Conservation (phyloP, 768 basidiomycete species). For the Trametes maxima region DNA sequence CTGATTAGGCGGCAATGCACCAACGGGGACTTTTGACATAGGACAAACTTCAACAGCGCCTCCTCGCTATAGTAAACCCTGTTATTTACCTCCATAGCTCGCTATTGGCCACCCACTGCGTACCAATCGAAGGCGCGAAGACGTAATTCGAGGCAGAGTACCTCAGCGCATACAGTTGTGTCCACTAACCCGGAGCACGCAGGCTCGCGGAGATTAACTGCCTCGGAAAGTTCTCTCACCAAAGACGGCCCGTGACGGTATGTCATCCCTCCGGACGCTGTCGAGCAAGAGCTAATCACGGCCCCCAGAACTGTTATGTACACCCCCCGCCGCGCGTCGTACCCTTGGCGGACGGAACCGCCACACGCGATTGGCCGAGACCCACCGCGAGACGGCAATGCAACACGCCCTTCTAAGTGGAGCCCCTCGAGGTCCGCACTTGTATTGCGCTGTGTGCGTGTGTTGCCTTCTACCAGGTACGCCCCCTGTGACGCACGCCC, state of each 20-base stretch:
- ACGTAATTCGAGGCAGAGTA: too few species aligned
- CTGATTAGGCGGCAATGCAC: conserved; percentile 6
- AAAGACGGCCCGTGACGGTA: background rate
- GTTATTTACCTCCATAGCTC: background rate
- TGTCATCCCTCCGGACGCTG: conserved; percentile 6
- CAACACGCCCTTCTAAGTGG: background rate
- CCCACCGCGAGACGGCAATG: too few species aligned
- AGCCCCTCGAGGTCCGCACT: background rate
- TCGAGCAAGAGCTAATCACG: background rate
- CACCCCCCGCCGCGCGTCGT: too few species aligned
- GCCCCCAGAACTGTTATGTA: too few species aligned
- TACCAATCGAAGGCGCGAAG: too few species aligned
- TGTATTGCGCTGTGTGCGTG: background rate
- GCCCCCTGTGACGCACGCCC: conserved; percentile 6
- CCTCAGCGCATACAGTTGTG: background rate
- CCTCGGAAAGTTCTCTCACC: background rate
- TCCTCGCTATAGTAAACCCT: too few species aligned
- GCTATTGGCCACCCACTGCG: background rate
- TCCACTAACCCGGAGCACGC: background rate
- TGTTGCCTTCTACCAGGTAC: background rate
- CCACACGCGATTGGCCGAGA: too few species aligned
- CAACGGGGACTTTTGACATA: background rate
- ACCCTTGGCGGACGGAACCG: too few species aligned
- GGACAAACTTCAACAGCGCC: background rate
- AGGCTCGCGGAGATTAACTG: conserved; percentile 9